Evolutionary conservation across 352 stramenopile species (phyloP), one percentile per base, ranked within the genome.

Genomic region (Phytophthora vignae): DNA sequence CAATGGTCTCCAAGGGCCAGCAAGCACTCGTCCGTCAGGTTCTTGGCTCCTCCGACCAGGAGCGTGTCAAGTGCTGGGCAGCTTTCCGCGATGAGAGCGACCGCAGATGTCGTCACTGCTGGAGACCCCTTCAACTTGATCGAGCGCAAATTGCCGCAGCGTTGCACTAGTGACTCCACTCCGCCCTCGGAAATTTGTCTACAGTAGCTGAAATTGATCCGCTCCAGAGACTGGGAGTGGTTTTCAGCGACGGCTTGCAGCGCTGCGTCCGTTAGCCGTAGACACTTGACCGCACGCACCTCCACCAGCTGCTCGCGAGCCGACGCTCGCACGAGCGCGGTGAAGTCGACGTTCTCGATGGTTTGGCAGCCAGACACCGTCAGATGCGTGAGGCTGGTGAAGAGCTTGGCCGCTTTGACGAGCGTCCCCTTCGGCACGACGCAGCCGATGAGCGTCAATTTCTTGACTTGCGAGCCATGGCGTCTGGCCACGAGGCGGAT

Each of bases 171-270:
- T 15, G 57, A 55, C 15, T 73, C 40, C 11, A 91, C 73, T 0
- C 78, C 82, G 1, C 67, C 17, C 17, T 71, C 68, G 4, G 84
- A 84, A 42, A 92, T 70, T 14, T 89, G 73, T 54, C 84, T 76
- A 62, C 83, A 90, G 61, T 90, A 75, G 48, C 84, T 92, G 22
- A 92, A 86, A 55, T 90, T 82, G 48, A 92, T 63, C 17, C 69
- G 69, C 29, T 82, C 21, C 5, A 90, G 63, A 33, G 71, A 81
- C 67, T 79, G 48, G 0, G 65, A 75, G 42, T 90, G 81, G 46
- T 62, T 54, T 4, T 55, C 15, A 19, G 67, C 70, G 0, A 82
- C 64, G 6, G 55, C 65, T 15, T 64, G n/a, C 4, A 92, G 68
- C 6, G 79, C 49, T 9, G 31, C 52, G 50, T 90, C 75, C 12